A percentile compares a stretch with the other conserved stretches of the same genome.
Evolutionary conservation across 1,139 yeast species (phyloP).

Genomic region (Candida gigantensis): DNA sequence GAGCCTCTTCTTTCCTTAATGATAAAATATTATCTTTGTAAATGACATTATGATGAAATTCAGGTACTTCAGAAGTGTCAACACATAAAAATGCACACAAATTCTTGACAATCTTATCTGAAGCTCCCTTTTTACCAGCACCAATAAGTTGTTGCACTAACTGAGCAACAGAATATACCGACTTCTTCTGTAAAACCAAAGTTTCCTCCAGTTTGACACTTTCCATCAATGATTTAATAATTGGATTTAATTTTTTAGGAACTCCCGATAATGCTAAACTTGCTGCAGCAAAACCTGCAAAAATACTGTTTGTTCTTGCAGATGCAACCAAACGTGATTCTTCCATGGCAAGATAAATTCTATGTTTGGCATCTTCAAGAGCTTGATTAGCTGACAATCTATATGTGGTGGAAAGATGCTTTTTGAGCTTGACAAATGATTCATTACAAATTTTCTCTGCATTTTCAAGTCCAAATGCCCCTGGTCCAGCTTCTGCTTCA

Average conservation of each 20-base stretch:
- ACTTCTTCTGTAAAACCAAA: slow-evolving; percentile 62
- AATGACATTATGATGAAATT: slow-evolving; percentile 68
- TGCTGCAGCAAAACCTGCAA: slow-evolving; percentile 78
- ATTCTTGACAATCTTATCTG: slow-evolving; percentile 87
- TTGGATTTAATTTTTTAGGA: slow-evolving; percentile 86
- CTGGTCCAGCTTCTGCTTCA: slow-evolving; percentile 91
- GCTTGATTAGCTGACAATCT: slow-evolving; percentile 74
- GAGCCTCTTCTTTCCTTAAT: slow-evolving; percentile 75
- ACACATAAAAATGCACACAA: slow-evolving; percentile 92
- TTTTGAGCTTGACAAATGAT: slow-evolving; percentile 65
- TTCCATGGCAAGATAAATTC: slow-evolving; percentile 64
- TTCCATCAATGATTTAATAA: slow-evolving; percentile 91
- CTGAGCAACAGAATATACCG: slow-evolving; percentile 69
- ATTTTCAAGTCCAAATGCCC: slow-evolving; percentile 78
- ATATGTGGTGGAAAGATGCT: slow-evolving; percentile 66
- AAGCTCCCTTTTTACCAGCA: slow-evolving; percentile 65
- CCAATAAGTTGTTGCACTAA: slow-evolving; percentile 60
- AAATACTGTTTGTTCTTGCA: slow-evolving; percentile 61
- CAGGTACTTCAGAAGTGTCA: slow-evolving; percentile 95
- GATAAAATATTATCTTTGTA: slow-evolving; percentile 66
- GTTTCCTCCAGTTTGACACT: slow-evolving; percentile 79
- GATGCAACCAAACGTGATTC: slow-evolving; percentile 62
- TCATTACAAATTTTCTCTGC: slow-evolving; percentile 73
- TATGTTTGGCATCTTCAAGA: slow-evolving; percentile 75
- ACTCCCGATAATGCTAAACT: slow-evolving; percentile 61